Base-by-base conservation (phyloP, 2,329 filamentous ascomycete genomes). In the Ophiocordyceps polyrhachis-furcata region DNA sequence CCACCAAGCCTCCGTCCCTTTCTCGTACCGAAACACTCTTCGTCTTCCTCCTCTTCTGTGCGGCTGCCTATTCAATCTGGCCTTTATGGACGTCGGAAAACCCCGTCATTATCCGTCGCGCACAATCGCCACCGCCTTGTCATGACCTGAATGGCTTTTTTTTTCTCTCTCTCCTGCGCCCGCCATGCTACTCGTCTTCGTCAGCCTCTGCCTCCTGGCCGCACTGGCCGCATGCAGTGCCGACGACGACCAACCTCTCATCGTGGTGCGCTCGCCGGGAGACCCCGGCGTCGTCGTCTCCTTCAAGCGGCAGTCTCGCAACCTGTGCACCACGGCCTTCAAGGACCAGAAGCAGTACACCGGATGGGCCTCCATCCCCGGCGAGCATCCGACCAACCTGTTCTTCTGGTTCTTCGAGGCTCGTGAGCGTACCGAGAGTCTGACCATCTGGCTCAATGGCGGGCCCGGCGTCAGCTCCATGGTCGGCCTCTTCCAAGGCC, bases 331-430 rank as follows among this genome's bases (percentile, higher is more conserved):
- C 42, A 83, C 81, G 1, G 73, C 72, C 8, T 82, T 81, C 53
- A 56, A 67, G 41, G 66, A 65, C 1, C 81, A 85, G 58, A 71
- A 77, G 57, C 81, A 84, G 57, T 82, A 79, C 55, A 74, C 77
- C 4, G 81, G 81, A 53, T 83, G 81, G 70, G 74, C 84, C 46
- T 69, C 62, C 44, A 60, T 83, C 5, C 74, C 76, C 5, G 76
- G 67, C 41, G 59, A 63, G 25, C 73, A 67, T 50, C 60, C 67
- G 17, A 69, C 69, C 40, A 74, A 69, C 50, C 51, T 69, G 4
- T 71, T 70, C 56, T 71, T 70, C 52, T 71, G 66, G 67, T 70
- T 68, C 48, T 63, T 71, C 42, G 64, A 62, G 43, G 65, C 64
- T 15, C 64, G 66, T 21, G 55, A 67, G 46, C 56, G 55, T 5